phyloP scores from a whole-genome alignment of 2,329 filamentous ascomycete genomes.

The Fusarium solani-melongenae region DNA sequence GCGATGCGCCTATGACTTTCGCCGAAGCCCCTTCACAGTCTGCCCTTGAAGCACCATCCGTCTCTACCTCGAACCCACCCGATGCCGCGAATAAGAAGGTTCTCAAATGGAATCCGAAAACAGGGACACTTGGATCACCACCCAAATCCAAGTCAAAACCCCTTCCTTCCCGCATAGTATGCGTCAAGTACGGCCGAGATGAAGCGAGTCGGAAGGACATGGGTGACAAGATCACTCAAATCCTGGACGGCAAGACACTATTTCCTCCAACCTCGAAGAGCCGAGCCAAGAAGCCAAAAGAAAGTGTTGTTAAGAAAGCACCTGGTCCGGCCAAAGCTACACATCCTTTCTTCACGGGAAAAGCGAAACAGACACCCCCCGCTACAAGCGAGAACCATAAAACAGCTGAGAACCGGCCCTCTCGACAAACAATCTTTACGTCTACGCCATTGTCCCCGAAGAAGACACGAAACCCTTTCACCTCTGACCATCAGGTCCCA shows the following conservation, averaged over 20 bases:
- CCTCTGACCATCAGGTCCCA: conserved; percentile 48
- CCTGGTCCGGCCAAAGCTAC: conserved; percentile 43
- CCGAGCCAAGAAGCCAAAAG: conserved; percentile 40
- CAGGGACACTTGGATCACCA: conserved; percentile 71
- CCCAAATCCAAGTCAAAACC: conserved; percentile 62
- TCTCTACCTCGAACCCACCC: conserved; percentile 13
- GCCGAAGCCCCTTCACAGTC: neutral
- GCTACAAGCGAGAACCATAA: conserved; percentile 31
- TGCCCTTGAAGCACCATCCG: conserved; percentile 1
- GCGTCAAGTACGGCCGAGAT: conserved; percentile 69
- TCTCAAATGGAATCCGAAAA: conserved; percentile 67
- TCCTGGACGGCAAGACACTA: conserved; percentile 58
- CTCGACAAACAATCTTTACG: conserved; percentile 58
- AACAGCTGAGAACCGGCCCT: conserved; percentile 35
- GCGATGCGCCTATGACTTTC: conserved; percentile 16
- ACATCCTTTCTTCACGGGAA: conserved; percentile 58
- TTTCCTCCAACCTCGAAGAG: conserved; percentile 44
- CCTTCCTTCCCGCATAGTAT: conserved; percentile 57
- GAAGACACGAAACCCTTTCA: conserved; percentile 48
- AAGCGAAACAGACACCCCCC: conserved; percentile 45
- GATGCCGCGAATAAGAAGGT: conserved; percentile 57
- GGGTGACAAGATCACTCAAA: conserved; percentile 71
- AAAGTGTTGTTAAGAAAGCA: conserved; percentile 36
- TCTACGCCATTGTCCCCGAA: conserved; percentile 66
- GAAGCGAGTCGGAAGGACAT: conserved; percentile 57